Conservation (phyloP, 352 stramenopile genomes). For the Halophytophthora polymorphica region DNA sequence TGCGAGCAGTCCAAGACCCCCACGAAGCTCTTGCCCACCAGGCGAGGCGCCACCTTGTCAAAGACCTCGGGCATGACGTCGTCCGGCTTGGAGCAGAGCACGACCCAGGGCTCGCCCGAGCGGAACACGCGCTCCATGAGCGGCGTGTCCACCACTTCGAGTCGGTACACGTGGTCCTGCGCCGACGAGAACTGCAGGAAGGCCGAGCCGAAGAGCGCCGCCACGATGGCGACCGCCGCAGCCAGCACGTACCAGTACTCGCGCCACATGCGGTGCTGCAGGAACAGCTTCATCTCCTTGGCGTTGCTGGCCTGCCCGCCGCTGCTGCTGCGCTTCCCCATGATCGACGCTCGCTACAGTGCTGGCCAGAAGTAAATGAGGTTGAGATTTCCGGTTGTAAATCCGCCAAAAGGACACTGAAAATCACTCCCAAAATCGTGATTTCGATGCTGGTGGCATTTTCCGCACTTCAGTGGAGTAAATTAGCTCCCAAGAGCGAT, state of each 20-base stretch:
- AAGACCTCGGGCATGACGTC: constrained; percentile 73
- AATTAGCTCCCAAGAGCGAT: no score
- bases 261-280: constrained; percentile 80
- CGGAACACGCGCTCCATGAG: constrained; percentile 72
- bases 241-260: constrained; percentile 68
- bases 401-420: no score
- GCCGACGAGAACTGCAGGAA: constrained; percentile 69
- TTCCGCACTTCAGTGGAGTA: constrained; percentile 1
- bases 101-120: constrained; percentile 78
- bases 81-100: constrained; percentile 69
- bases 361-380: no score
- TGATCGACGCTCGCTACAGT: constrained; percentile 6
- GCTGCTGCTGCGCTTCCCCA: constrained; percentile 33
- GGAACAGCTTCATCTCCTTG: constrained; percentile 77
- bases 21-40: constrained; percentile 53
- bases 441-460: no score
- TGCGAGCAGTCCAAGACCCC: constrained; percentile 78
- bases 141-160: constrained; percentile 51
- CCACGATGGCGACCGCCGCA: constrained; percentile 42
- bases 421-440: no score
- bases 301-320: constrained; percentile 48
- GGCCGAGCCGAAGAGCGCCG: constrained; percentile 55
- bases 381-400: no score
- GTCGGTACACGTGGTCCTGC: constrained; percentile 56
- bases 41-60: constrained; percentile 51